phyloP scores from a whole-genome alignment of 2,329 filamentous ascomycete species.

The Epichloe amarillans region DNA sequence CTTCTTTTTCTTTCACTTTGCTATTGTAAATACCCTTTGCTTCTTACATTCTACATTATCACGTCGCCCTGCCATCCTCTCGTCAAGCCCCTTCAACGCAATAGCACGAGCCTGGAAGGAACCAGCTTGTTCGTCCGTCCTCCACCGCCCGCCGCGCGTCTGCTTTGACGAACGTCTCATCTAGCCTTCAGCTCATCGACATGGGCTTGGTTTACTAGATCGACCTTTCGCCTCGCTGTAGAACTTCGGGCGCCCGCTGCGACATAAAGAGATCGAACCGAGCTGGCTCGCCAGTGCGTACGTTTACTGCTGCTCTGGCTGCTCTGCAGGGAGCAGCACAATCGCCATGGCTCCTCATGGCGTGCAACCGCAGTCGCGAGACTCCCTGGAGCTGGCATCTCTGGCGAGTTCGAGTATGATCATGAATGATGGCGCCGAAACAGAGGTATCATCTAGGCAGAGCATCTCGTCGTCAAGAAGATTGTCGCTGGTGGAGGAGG shows the following conservation, averaged over 20 bases:
- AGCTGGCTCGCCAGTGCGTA: background rate
- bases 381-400: conserved; percentile 92
- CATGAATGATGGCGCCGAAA: conserved; percentile 37
- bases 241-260: background rate
- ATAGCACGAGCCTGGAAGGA: background rate
- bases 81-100: background rate
- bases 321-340: background rate
- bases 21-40: background rate
- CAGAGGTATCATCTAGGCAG: conserved; percentile 61
- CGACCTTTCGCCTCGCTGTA: background rate
- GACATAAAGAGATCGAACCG: background rate
- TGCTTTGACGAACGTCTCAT: background rate
- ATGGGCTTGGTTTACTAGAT: conserved; percentile 16
- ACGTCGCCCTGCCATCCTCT: background rate
- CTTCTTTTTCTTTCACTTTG: background rate
- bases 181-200: conserved; percentile 6
- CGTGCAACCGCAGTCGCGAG: conserved; percentile 46
- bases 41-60: background rate
- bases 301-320: background rate
- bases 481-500: conserved; percentile 67
- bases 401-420: conserved; percentile 65
- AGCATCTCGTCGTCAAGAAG: conserved; percentile 86
- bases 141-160: background rate
- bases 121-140: background rate
- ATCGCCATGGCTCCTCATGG: conserved; percentile 27